Conservation (phyloP, 345 rosid species). For the Mercurialis annua region DNA sequence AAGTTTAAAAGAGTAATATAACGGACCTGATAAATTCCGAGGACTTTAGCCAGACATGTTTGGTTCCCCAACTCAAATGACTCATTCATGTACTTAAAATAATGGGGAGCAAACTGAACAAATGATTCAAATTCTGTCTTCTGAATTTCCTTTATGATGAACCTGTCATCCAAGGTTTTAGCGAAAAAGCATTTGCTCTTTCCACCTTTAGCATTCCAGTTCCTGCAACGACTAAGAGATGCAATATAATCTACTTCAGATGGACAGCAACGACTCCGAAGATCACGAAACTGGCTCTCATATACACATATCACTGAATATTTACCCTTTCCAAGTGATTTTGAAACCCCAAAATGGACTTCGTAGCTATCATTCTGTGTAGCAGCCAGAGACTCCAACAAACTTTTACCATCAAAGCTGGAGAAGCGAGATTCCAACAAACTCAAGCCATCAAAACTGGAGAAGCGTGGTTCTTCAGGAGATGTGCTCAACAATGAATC, state of each 20-base stretch:
- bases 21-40: constrained; percentile 91
- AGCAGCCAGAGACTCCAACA: constrained; percentile 59
- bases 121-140: constrained; percentile 91
- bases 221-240: constrained; percentile 81
- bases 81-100: constrained; percentile 77
- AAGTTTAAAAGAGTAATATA: neutral
- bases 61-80: constrained; percentile 74
- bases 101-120: constrained; percentile 70
- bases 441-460: constrained; percentile 73
- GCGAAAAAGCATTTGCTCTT: constrained; percentile 88
- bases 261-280: constrained; percentile 57
- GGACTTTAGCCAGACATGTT: constrained; percentile 93
- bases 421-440: constrained; percentile 55
- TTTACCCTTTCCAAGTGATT: constrained; percentile 68
- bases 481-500: constrained; percentile 40
- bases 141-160: constrained; percentile 91
- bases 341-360: constrained; percentile 59
- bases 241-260: constrained; percentile 85
- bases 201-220: constrained; percentile 98
- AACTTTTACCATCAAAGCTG: constrained; percentile 69
- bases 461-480: constrained; percentile 51
- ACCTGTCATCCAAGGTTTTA: constrained; percentile 81
- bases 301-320: constrained; percentile 72
- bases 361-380: constrained; percentile 45
- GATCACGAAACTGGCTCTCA: constrained; percentile 70